Evolutionary conservation across 2,329 filamentous ascomycete species (phyloP).

Genomic region (Nothophoma quercina): DNA sequence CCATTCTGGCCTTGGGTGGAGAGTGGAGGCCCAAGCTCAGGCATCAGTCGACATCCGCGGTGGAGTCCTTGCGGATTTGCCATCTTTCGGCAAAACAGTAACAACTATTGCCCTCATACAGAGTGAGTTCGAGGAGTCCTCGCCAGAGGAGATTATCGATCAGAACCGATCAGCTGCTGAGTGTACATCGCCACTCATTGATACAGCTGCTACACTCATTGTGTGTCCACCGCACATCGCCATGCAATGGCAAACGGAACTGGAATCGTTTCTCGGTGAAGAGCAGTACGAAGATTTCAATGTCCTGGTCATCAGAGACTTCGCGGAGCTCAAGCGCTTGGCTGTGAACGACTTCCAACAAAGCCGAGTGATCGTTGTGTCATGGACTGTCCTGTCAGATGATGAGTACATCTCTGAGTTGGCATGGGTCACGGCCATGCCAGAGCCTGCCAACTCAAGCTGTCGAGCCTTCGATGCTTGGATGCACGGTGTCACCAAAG

Average conservation of each 20-base stretch:
- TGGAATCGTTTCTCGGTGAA: conserved; percentile 57
- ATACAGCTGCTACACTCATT: conserved; percentile 66
- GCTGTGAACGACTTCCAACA: conserved; percentile 56
- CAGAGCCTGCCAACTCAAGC: conserved; percentile 44
- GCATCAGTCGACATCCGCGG: conserved; percentile 57
- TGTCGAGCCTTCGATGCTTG: conserved; percentile 63
- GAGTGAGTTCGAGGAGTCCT: conserved; percentile 46
- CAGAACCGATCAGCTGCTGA: conserved; percentile 14
- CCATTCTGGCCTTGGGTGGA: conserved; percentile 62
- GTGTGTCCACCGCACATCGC: conserved; percentile 64
- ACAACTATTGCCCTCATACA: conserved; percentile 65
- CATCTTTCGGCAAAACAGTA: conserved; percentile 73
- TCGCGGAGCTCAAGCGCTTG: conserved; percentile 50
- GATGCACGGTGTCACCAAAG: conserved; percentile 56
- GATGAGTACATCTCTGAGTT: conserved; percentile 59
- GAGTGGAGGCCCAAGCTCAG: conserved; percentile 63
- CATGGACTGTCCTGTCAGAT: conserved; percentile 59
- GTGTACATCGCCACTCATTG: conserved; percentile 41
- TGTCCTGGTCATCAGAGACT: conserved; percentile 55
- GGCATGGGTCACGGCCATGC: conserved; percentile 59
- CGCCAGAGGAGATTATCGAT: conserved; percentile 19
- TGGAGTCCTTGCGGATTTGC: conserved; percentile 69
- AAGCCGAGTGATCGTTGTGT: conserved; percentile 64
- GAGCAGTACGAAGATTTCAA: conserved; percentile 44
- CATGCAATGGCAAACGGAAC: conserved; percentile 66